A percentile compares a stretch with the other conserved stretches of the same genome.
These are phyloP conservation scores for Lentinula sp. DNA, from an alignment of 768 basidiomycete species.

Conservation along the genomic window DNA sequence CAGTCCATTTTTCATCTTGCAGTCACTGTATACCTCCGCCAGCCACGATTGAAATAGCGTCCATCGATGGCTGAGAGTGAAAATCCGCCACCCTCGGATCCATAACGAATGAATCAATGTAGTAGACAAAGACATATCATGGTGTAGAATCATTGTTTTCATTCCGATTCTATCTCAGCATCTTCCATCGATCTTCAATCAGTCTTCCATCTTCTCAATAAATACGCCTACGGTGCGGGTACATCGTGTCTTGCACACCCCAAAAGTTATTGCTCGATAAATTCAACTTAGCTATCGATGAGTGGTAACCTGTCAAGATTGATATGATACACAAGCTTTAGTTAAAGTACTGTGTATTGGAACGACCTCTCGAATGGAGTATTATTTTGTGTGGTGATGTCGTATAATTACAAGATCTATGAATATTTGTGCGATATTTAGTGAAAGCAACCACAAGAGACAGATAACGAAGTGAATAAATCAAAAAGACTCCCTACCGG, in stretches of 20 bases:
- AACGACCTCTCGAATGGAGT: neutral
- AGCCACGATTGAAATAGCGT: neutral
- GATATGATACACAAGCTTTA: too few relatives aligned
- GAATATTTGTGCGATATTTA: neutral
- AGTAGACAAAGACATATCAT: neutral
- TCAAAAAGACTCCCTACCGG: neutral
- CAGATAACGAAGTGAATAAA: neutral
- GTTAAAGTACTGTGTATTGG: too few relatives aligned
- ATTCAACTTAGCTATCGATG: too few relatives aligned
- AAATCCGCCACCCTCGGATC: neutral
- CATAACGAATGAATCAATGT: neutral
- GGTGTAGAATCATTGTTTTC: too few relatives aligned
- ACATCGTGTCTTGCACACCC: too few relatives aligned
- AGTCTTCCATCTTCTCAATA: too few relatives aligned
- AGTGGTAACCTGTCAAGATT: too few relatives aligned
- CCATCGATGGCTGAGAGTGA: neutral
- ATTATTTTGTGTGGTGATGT: neutral
- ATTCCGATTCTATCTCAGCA: too few relatives aligned
- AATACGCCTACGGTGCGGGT: too few relatives aligned
- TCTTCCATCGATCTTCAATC: too few relatives aligned
- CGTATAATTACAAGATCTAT: neutral
- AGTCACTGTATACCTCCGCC: neutral
- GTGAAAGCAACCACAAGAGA: neutral
- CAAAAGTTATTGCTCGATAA: too few relatives aligned
- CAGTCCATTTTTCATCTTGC: neutral